Evolutionary conservation across 306 rosid genomes (phyloP), one percentile per base, ranked within the genome.

Genomic region (Vigna trinervia): DNA sequence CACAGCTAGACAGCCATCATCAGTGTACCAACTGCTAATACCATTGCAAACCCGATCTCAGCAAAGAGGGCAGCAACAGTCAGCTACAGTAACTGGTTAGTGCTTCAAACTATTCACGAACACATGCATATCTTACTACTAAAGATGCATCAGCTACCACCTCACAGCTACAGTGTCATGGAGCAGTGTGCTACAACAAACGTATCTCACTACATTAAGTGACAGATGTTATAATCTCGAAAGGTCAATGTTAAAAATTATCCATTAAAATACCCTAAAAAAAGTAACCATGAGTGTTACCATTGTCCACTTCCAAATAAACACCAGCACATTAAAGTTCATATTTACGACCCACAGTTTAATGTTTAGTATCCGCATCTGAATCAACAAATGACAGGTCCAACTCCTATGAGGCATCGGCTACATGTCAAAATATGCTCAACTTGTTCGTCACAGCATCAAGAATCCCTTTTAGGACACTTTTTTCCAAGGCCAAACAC

Each of bases 121-220:
- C 88, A 71, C 70, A 84, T 1, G 76, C 58, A 75, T 74, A 81
- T 68, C 88, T 80, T 47, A 81, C 75, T 67, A 80, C 50, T 45
- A 45, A 77, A 84, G 73, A 81, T 61, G 81, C 83, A 76, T 82
- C 90, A 74, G 92, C 91, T 69, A 85, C 88, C 86, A 80, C 78
- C 80, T 73, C 88, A 87, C 89, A 81, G 86, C 93, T 53, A 82
- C 83, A 60, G 75, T 17, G 54, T 79, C 88, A 82, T 38, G 77
- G 87, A 67, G 83, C 82, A 80, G 30, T 51, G 80, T 81, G 87
- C 82, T 82, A 80, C 87, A 88, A 74, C 75, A 77, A 59, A 60
- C 75, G 68, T 60, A 84, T 84, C 87, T 81, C 87, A 84, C 86
- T 82, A 82, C 91, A 84, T 84, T 80, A 75, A 88, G 84, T 81